phyloP scores from a whole-genome alignment of 164 flowering plant species.

The Houttuynia cordata region DNA sequence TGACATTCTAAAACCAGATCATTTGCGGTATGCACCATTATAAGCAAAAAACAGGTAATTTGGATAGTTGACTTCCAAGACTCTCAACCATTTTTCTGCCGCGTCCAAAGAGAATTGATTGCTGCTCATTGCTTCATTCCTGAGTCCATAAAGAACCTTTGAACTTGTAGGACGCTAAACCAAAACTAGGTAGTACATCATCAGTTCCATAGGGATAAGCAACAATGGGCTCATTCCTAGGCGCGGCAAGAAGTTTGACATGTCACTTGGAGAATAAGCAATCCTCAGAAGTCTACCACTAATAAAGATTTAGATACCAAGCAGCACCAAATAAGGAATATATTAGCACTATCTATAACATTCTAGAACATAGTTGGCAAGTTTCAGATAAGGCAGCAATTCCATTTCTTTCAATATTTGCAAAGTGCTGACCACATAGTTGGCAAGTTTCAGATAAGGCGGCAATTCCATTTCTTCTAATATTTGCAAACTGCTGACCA shows the following conservation, averaged over 20 bases:
- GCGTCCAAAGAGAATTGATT: conserved; percentile 40
- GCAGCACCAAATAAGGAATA: too few species aligned
- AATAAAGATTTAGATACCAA: too few species aligned
- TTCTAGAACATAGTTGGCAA: too few species aligned
- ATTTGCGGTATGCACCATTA: conserved; percentile 25
- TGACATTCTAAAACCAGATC: conserved; percentile 5
- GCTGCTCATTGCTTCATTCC: conserved; percentile 42
- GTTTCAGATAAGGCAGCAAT: too few species aligned
- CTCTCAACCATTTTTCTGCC: conserved; percentile 58
- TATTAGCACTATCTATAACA: too few species aligned
- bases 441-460: too few species aligned
- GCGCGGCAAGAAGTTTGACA: conserved; percentile 14
- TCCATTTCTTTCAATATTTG: too few species aligned
- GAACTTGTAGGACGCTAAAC: conserved; percentile 78
- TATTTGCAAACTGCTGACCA: neutral
- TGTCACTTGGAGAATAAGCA: too few species aligned
- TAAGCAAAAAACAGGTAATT: conserved; percentile 51
- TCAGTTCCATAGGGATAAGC: conserved; percentile 34
- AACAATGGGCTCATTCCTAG: conserved; percentile 22
- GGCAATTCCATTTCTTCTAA: too few species aligned
- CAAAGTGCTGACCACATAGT: too few species aligned
- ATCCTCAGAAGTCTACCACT: too few species aligned
- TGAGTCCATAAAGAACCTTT: conserved; percentile 59
- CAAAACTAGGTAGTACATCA: conserved; percentile 47
- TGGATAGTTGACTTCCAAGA: conserved; percentile 54